A percentile compares a stretch with the other conserved stretches of the same genome.
Evolutionary conservation across 805 yeast genomes (phyloP).

Genomic region (Kodamaea leandrae): DNA sequence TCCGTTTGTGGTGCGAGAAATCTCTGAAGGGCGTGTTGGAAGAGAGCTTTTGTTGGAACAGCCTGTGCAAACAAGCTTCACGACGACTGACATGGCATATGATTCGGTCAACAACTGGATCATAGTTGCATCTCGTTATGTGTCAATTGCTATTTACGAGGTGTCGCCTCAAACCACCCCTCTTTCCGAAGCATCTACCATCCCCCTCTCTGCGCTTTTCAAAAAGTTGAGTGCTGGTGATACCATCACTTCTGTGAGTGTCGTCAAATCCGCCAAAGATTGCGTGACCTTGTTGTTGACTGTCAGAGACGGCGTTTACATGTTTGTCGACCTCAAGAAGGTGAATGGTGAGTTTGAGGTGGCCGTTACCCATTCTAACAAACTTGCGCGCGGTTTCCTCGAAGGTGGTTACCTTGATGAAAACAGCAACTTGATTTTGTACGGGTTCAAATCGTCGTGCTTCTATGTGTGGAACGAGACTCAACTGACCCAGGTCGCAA

Average conservation of each 20-base stretch:
- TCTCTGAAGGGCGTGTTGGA: conserved; percentile 27
- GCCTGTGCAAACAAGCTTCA: conserved; percentile 48
- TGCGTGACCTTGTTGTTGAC: conserved; percentile 43
- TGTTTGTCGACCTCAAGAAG: conserved; percentile 29
- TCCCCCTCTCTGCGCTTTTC: conserved; percentile 19
- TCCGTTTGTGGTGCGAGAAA: conserved; percentile 44
- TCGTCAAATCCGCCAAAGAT: conserved; percentile 26
- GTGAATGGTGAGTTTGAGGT: conserved; percentile 14
- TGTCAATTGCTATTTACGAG: conserved; percentile 58
- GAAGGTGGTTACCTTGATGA: conserved; percentile 63
- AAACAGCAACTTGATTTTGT: conserved; percentile 50
- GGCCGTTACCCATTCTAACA: conserved; percentile 51
- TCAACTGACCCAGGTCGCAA: conserved; percentile 62
- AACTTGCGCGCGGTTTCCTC: conserved; percentile 69
- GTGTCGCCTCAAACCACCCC: conserved; percentile 22
- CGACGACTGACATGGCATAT: conserved; percentile 54
- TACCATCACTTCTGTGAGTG: conserved; percentile 56
- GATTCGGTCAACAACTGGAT: conserved; percentile 41
- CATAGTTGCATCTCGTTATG: conserved; percentile 69
- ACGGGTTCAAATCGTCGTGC: conserved; percentile 78
- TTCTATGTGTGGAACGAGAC: conserved; percentile 85
- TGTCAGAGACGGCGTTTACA: conserved; percentile 65
- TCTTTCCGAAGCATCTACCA: neutral
- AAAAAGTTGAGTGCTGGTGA: conserved; percentile 63
- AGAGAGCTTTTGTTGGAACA: conserved; percentile 28